Conservation (phyloP, 148 eudicot species). For the Rhododendron mucronatum region DNA sequence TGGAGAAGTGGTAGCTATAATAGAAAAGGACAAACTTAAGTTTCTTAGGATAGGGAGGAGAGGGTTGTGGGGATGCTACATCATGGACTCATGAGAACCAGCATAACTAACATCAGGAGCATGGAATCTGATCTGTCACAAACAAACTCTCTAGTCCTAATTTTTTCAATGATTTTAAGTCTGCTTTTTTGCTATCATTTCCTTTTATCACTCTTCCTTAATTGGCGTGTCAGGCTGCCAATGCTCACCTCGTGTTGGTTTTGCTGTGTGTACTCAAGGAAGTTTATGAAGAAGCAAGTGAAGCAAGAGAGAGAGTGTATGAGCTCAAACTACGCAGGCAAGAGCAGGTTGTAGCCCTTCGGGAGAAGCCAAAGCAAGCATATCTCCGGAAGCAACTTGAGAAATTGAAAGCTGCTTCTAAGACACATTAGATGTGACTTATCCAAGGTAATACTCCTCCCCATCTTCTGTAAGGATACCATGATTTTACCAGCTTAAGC, state of each 20-base stretch:
- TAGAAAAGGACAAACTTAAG: too few species aligned
- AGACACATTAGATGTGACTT: constrained; percentile 36
- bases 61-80: neutral
- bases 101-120: neutral
- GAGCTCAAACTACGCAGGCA: constrained; percentile 70
- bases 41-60: neutral
- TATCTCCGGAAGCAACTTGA: constrained; percentile 69
- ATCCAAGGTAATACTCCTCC: neutral
- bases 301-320: constrained; percentile 75
- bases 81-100: neutral
- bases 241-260: neutral
- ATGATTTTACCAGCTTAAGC: neutral
- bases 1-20: too few species aligned
- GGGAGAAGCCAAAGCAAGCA: constrained; percentile 89
- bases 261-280: constrained; percentile 37
- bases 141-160: neutral
- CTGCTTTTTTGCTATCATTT: neutral
- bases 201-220: neutral
- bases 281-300: constrained; percentile 89
- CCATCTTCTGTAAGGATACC: neutral
- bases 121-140: neutral
- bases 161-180: neutral
- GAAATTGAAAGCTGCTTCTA: constrained; percentile 67
- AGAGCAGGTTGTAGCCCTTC: constrained; percentile 68
- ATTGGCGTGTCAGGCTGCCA: neutral